phyloP scores from a whole-genome alignment of 2,329 filamentous ascomycete species.

The Cordyceps farinosa region DNA sequence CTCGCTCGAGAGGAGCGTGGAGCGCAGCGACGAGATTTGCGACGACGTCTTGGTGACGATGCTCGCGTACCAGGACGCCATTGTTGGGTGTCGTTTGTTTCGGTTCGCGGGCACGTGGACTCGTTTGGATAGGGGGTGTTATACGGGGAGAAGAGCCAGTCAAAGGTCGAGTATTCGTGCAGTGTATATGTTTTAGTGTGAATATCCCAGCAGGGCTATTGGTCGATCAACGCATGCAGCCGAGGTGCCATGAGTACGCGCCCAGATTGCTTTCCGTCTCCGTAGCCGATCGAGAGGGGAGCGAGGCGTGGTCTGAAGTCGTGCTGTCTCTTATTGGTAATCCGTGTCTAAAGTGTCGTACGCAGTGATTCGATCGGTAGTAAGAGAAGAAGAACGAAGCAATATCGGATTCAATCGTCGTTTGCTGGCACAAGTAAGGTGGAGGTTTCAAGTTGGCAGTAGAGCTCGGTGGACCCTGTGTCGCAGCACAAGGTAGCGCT shows the following conservation, averaged over 20 bases:
- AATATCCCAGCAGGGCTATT: background rate
- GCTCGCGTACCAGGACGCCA: slow-evolving; percentile 81
- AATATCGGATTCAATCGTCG: background rate
- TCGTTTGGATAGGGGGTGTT: background rate
- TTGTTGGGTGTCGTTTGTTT: slow-evolving; percentile 34
- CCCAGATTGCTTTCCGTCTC: background rate
- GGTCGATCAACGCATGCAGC: background rate
- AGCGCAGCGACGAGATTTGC: slow-evolving; percentile 62
- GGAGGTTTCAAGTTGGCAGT: slow-evolving; percentile 16
- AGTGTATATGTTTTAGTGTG: background rate
- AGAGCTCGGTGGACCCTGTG: slow-evolving; percentile 2
- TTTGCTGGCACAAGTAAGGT: slow-evolving; percentile 3
- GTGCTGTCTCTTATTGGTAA: background rate
- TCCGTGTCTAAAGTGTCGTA: background rate
- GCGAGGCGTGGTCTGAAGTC: background rate
- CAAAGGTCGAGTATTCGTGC: too few relatives aligned
- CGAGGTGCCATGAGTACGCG: background rate
- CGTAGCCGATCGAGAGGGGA: background rate
- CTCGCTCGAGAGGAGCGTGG: slow-evolving; percentile 65
- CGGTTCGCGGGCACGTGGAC: background rate
- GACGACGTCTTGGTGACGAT: slow-evolving; percentile 63
- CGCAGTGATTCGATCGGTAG: background rate
- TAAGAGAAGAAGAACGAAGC: background rate
- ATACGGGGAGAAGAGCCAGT: background rate
- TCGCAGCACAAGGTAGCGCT: background rate